Conservation (phyloP, 208 protist genomes). For the Leishmania martiniquensis region DNA sequence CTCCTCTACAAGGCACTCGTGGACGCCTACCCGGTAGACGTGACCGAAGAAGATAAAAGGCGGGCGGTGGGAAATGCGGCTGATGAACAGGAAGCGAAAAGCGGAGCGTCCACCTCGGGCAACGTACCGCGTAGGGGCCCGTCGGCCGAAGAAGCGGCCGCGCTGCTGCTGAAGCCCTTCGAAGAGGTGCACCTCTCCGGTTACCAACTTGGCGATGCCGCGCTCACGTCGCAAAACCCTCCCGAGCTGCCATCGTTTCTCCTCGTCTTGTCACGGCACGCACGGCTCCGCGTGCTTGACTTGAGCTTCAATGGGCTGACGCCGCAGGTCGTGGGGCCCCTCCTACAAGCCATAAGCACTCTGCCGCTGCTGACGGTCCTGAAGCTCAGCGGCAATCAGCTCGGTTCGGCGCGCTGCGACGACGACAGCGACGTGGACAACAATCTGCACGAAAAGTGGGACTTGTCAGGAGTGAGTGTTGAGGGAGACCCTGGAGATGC, state of each 20-base stretch:
- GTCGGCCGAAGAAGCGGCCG: not conserved
- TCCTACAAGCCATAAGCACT: constrained; percentile 18
- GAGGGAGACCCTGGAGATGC: not conserved
- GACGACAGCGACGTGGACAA: not conserved
- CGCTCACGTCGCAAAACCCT: constrained; percentile 1
- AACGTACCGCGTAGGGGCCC: not conserved
- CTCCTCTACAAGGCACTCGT: not conserved
- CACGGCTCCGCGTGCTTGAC: constrained; percentile 42
- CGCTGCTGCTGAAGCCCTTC: constrained; percentile 18
- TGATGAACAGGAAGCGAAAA: not conserved
- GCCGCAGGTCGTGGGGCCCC: constrained; percentile 23
- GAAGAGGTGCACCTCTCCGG: constrained; percentile 19
- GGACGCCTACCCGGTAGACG: not conserved
- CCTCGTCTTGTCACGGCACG: constrained; percentile 34
- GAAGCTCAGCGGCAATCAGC: constrained; percentile 60
- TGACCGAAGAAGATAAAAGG: not conserved
- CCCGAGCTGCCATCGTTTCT: constrained; percentile 24
- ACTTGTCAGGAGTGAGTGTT: not conserved
- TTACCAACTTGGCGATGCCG: constrained; percentile 24
- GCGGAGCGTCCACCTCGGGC: not conserved
- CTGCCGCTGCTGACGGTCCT: constrained; percentile 42
- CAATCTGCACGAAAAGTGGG: constrained; percentile 8
- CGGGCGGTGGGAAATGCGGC: too few relatives aligned
- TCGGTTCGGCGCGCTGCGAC: constrained; percentile 25
- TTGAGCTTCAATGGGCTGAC: constrained; percentile 68